Evolutionary conservation across 306 rosid species (phyloP), one percentile per base, ranked within the genome.

Genomic region (Dryas alaskensis): DNA sequence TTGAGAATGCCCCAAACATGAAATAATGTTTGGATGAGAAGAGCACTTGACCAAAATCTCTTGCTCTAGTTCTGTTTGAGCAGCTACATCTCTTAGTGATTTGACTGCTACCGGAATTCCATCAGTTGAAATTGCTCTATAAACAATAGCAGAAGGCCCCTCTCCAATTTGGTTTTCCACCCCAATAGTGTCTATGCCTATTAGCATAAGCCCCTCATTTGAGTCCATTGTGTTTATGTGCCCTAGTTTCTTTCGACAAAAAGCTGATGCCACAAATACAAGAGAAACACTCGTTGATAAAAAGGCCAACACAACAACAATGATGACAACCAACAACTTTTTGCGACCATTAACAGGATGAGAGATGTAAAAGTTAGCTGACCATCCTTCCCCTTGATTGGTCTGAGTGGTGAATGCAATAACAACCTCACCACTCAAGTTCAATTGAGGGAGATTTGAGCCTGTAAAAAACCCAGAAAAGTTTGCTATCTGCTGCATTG

Each of bases 391-490:
- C 6, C 68, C 68, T 63, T 7, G 1, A 16, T 63, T 49, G 13
- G 68, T 63, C 49, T 63, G 68, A 63, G 68, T 63, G 48, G 12
- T 10, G 46, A 57, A 71, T 57, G 25, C 9, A 45, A 71, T 45
- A 10, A 25, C 43, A 71, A 71, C 55, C 53, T 8, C 37, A 25
- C 66, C 54, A 43, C 65, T 19, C 6, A 57, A 57, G 75, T 71
- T 71, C 75, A 71, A 37, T 44, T 57, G 53, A 40, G 65, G 65
- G 22, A 57, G 51, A 70, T 42, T 54, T 10, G 44, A 57, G n/a
- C 17, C 13, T 14, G 68, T 39, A 10, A 39, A 43, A 8, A 63
- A 42, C 27, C 68, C 68, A 1, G 50, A 39, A 8, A 63, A 63
- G 19, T 63, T 63, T 7, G 50, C 50, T 16, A 43, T 42, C 16